phyloP scores from a whole-genome alignment of 2,329 filamentous ascomycete species.

The Onygena corvina region DNA sequence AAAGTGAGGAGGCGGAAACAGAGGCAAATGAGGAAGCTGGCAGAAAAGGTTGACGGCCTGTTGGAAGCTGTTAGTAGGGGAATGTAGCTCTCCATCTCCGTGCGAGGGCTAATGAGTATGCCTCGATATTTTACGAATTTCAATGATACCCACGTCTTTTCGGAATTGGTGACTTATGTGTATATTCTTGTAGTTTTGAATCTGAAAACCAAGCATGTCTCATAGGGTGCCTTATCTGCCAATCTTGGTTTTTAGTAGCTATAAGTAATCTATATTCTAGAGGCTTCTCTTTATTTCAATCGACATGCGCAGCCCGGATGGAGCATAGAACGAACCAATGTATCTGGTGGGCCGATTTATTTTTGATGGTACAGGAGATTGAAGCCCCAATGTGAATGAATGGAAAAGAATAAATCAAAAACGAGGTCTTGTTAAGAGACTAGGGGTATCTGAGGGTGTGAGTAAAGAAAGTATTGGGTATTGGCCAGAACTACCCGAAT shows the following conservation, averaged over 20 bases:
- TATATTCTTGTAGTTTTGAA: not conserved
- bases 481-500: no score
- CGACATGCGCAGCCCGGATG: not conserved
- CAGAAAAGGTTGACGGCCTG: slow-evolving; percentile 33
- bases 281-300: not conserved
- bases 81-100: not conserved
- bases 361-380: no score
- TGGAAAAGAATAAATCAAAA: no score
- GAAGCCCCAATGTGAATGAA: no score
- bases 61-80: slow-evolving; percentile 31
- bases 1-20: slow-evolving; percentile 32
- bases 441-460: no score
- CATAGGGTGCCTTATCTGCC: no score
- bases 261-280: slow-evolving; percentile 1
- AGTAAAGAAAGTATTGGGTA: no score
- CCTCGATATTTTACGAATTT: not conserved
- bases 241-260: no score
- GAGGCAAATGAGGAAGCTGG: slow-evolving; percentile 31
- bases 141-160: not conserved
- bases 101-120: slow-evolving; percentile 2
- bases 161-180: not conserved
- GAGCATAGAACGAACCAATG: no score
- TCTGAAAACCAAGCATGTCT: no score
- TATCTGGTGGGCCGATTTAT: no score
- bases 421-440: no score